A percentile compares a stretch with the other conserved stretches of the same genome.
Evolutionary conservation across 768 basidiomycete genomes (phyloP).

Genomic region (Scleroderma bovista): DNA sequence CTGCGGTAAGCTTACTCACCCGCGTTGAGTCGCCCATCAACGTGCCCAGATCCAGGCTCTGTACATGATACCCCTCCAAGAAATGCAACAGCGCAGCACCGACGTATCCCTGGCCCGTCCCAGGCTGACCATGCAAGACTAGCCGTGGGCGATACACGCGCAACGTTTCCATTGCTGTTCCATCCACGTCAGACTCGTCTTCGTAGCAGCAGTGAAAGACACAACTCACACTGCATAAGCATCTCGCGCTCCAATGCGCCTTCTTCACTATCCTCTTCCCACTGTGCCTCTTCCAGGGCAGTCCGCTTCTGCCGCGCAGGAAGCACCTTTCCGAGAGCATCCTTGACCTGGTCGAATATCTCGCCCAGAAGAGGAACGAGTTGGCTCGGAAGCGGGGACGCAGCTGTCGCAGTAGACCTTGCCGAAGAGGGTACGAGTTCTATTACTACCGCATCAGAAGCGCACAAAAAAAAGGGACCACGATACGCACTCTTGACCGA

Average conservation of each 20-base stretch:
- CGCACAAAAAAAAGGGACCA: not conserved
- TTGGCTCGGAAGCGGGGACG: slow-evolving; percentile 79
- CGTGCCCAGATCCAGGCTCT: slow-evolving; percentile 86
- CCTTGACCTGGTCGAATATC: slow-evolving; percentile 66
- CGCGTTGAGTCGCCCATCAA: slow-evolving; percentile 85
- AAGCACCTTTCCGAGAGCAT: slow-evolving; percentile 64
- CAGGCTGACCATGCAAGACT: slow-evolving; percentile 69
- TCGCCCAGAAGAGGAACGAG: slow-evolving; percentile 72
- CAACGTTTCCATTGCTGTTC: slow-evolving; percentile 87
- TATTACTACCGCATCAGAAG: slow-evolving; percentile 27
- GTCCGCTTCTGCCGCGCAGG: slow-evolving; percentile 77
- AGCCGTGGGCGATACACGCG: slow-evolving; percentile 88
- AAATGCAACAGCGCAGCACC: slow-evolving; percentile 91
- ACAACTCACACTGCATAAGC: slow-evolving; percentile 70
- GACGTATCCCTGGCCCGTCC: slow-evolving; percentile 90
- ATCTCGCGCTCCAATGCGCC: slow-evolving; percentile 86
- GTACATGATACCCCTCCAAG: slow-evolving; percentile 93
- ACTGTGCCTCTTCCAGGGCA: slow-evolving; percentile 93
- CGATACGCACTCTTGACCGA: slow-evolving; percentile 78
- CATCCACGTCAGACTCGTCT: not conserved
- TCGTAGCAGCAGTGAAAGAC: not conserved
- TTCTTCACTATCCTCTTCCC: slow-evolving; percentile 75
- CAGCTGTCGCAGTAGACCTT: slow-evolving; percentile 80
- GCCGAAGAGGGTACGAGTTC: slow-evolving; percentile 95
- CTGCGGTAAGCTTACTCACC: slow-evolving; percentile 39